A percentile compares a stretch with the other conserved stretches of the same genome.
These are phyloP conservation scores for Cladosporium sp. DNA, from an alignment of 2,329 filamentous ascomycete genomes.

Conservation along the genomic window DNA sequence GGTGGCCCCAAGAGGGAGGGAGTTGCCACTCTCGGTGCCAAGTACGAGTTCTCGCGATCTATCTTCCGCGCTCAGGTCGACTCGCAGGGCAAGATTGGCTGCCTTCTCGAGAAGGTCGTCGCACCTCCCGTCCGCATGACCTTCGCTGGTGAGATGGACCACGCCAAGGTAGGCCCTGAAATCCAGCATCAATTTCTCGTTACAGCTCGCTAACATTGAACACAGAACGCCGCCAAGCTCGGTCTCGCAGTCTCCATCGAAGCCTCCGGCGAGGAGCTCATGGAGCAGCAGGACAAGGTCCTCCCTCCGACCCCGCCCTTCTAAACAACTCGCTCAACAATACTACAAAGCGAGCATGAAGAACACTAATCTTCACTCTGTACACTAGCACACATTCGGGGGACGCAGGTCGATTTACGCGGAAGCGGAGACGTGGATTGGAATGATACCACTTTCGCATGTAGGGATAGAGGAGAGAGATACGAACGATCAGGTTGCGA, in stretches of 20 bases:
- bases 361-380: constrained; percentile 4
- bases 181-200: neutral
- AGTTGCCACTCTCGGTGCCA: constrained; percentile 83
- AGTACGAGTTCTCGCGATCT: constrained; percentile 96
- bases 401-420: neutral
- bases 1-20: constrained; percentile 75
- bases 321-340: constrained; percentile 16
- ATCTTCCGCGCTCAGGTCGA: constrained; percentile 95
- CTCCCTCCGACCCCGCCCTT: constrained; percentile 39
- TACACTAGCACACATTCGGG: constrained; percentile 6
- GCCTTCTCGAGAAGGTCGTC: constrained; percentile 90
- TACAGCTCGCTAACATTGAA: neutral
- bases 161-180: constrained; percentile 69
- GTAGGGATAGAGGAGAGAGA: constrained; percentile 6
- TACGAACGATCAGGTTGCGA: neutral
- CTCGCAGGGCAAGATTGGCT: constrained; percentile 87
- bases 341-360: neutral
- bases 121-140: constrained; percentile 88
- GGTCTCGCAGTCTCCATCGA: constrained; percentile 91
- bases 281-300: constrained; percentile 64
- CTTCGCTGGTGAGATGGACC: constrained; percentile 94
- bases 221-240: constrained; percentile 86
- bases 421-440: neutral
- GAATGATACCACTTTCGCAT: constrained; percentile 11
- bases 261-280: constrained; percentile 74